Evolutionary conservation across 2,329 filamentous ascomycete genomes (phyloP).

Genomic region (Calonectria ilicicola): DNA sequence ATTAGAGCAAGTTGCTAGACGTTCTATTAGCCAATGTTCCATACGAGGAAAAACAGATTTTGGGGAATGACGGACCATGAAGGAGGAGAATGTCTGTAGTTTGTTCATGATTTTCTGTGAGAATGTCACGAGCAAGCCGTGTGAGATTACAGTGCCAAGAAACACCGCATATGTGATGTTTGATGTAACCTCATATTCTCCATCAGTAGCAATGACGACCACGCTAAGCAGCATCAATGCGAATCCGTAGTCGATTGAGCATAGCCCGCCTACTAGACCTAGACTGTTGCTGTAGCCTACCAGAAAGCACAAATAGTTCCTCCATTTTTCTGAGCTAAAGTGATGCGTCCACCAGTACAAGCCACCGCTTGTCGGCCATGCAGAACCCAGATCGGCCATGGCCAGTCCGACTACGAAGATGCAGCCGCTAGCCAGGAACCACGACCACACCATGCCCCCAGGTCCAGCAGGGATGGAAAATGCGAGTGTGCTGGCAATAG

Average conservation of each 20-base stretch:
- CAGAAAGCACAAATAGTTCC: slow-evolving; percentile 3
- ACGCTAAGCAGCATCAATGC: not conserved
- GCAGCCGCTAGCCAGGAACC: slow-evolving; percentile 1
- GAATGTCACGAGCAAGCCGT: not conserved
- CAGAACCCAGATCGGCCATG: slow-evolving; percentile 1
- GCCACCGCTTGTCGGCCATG: not conserved
- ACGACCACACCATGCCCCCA: slow-evolving; percentile 2
- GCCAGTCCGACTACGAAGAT: not conserved
- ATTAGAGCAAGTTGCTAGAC: not conserved
- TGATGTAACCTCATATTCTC: not conserved
- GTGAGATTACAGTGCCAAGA: not conserved
- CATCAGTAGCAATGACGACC: not conserved
- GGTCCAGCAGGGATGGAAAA: not conserved
- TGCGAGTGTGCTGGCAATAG: not conserved
- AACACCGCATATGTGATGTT: slow-evolving; percentile 2
- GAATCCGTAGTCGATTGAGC: not conserved
- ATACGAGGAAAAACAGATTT: not conserved
- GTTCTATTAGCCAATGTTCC: not conserved
- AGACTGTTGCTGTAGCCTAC: slow-evolving; percentile 1
- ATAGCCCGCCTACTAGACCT: not conserved
- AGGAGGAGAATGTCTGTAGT: not conserved
- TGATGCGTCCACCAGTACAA: slow-evolving; percentile 7
- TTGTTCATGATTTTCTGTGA: slow-evolving; percentile 2
- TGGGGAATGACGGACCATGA: not conserved
- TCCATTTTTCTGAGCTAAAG: slow-evolving; percentile 2